A percentile compares a stretch with the other conserved stretches of the same genome.
Conservation (phyloP, 1,284 basidiomycete species). For the Ganoderma meredithae region DNA sequence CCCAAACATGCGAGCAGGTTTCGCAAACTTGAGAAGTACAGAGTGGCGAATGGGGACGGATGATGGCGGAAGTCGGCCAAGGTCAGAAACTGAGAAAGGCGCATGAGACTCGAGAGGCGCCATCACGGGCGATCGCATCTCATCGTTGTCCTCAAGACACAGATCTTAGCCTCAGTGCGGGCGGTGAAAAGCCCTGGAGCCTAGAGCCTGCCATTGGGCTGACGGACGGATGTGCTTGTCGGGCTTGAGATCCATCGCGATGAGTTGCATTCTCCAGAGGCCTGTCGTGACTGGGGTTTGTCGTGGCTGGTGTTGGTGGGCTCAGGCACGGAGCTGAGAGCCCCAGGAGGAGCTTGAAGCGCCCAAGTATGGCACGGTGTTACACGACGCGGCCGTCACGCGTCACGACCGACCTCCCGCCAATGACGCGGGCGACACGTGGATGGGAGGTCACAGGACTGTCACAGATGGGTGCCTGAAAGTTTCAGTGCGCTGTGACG, state of each 20-base stretch:
- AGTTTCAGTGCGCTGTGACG: neutral
- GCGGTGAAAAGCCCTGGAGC: no score
- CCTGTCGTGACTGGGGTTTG: no score
- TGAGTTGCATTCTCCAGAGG: no score
- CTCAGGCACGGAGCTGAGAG: no score
- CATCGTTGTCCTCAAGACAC: neutral
- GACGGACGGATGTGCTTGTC: no score
- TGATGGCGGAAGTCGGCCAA: neutral
- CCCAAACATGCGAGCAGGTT: neutral
- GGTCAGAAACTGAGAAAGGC: neutral
- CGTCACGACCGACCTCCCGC: neutral
- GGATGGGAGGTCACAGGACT: neutral
- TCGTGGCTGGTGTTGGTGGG: no score
- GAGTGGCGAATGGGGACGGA: neutral
- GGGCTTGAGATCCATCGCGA: no score
- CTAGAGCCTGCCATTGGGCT: no score
- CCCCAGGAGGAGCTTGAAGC: no score
- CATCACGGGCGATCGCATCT: conserved; percentile 2
- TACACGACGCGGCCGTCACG: neutral
- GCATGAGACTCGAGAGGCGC: neutral
- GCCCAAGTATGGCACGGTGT: neutral
- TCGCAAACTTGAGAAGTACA: neutral
- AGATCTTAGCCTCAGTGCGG: no score
- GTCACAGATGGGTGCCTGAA: neutral
- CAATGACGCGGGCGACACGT: neutral